phyloP scores from a whole-genome alignment of 352 stramenopile species.

The Globisporangium alternatum region DNA sequence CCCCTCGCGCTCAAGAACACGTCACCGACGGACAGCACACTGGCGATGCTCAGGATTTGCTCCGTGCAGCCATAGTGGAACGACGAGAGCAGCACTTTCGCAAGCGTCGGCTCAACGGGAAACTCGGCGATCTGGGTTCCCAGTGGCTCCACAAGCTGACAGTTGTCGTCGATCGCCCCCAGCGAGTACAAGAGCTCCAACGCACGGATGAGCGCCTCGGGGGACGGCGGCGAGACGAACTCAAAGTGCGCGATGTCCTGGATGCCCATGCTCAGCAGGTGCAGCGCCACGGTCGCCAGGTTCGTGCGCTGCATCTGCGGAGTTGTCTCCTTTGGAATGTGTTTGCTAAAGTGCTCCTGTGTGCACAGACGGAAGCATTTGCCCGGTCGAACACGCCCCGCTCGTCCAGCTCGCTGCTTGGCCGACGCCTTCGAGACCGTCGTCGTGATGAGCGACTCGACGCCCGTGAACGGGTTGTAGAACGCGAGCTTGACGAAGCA shows the following conservation, averaged over 20 bases:
- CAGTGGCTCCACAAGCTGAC: conserved; percentile 69
- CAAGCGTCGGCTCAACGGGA: conserved; percentile 91
- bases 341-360: conserved; percentile 42
- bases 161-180: conserved; percentile 54
- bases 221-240: conserved; percentile 73
- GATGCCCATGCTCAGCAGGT: conserved; percentile 84
- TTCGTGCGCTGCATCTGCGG: conserved; percentile 86
- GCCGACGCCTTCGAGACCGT: conserved; percentile 95
- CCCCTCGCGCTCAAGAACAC: conserved; percentile 62
- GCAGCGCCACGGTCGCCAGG: conserved; percentile 58
- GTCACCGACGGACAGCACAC: conserved; percentile 93
- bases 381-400: conserved; percentile 83
- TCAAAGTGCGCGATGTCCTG: conserved; percentile 83
- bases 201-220: conserved; percentile 67
- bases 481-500: conserved; percentile 85
- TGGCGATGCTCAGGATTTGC: conserved; percentile 95
- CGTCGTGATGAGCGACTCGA: conserved; percentile 90
- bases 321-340: conserved; percentile 60
- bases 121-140: conserved; percentile 97
- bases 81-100: conserved; percentile 67
- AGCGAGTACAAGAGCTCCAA: conserved; percentile 72
- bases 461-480: conserved; percentile 76
- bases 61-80: conserved; percentile 79
- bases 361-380: conserved; percentile 82
- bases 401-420: conserved; percentile 94